Conservation (phyloP, 768 basidiomycete genomes). For the Tylopilus intermedius region DNA sequence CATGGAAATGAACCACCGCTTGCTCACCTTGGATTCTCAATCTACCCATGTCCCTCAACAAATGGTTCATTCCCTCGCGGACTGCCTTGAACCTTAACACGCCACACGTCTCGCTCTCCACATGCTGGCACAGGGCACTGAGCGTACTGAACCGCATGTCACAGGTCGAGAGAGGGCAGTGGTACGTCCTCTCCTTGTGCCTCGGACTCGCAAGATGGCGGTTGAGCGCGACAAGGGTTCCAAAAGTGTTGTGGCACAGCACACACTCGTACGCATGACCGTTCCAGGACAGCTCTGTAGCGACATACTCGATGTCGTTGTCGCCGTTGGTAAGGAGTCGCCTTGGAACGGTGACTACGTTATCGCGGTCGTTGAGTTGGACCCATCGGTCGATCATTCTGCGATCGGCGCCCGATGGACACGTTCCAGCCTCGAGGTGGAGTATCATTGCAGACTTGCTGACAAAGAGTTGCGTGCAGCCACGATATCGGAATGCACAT, state of each 20-base stretch:
- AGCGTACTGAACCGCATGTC: conserved; percentile 41
- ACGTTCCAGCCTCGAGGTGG: conserved; percentile 60
- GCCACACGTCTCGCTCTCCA: conserved; percentile 60
- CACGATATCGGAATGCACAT: conserved; percentile 30
- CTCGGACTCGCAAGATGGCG: conserved; percentile 60
- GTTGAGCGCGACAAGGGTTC: conserved; percentile 45
- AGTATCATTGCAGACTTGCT: conserved; percentile 51
- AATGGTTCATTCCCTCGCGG: conserved; percentile 33
- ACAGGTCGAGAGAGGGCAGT: conserved; percentile 51
- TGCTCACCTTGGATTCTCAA: conserved; percentile 16
- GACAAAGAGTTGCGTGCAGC: conserved; percentile 47
- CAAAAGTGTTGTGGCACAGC: conserved; percentile 47
- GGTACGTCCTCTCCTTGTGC: conserved; percentile 50
- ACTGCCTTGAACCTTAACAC: conserved; percentile 45
- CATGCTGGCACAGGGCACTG: conserved; percentile 58
- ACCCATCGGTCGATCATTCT: conserved; percentile 34
- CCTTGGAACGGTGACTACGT: conserved; percentile 52
- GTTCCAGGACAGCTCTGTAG: conserved; percentile 41
- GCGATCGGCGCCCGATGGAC: conserved; percentile 46
- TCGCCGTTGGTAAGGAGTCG: conserved; percentile 40
- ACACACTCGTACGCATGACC: conserved; percentile 54
- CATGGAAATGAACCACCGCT: neutral
- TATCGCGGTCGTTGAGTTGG: conserved; percentile 38
- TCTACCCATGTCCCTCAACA: conserved; percentile 22
- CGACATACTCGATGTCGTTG: conserved; percentile 8